Conservation (phyloP, 164 flowering plant genomes). For the Sextonia rubra region DNA sequence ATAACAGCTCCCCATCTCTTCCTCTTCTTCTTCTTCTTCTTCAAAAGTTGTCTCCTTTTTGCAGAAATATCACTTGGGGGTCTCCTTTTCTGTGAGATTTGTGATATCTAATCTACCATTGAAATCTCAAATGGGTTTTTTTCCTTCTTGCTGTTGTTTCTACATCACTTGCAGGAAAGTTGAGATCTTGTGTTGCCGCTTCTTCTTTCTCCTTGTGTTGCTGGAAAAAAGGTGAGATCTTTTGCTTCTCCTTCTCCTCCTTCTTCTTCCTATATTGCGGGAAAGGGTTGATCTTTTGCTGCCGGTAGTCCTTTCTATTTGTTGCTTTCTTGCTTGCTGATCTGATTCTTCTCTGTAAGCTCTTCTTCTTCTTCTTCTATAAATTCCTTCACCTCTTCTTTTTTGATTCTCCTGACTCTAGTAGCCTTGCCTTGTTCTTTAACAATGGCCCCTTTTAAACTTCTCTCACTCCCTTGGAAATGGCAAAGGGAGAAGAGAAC, state of each 20-base stretch:
- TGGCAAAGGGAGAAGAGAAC: not conserved
- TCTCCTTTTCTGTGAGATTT: not conserved
- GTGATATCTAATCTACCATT: not conserved
- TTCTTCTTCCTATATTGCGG: not conserved
- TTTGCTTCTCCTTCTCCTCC: not conserved
- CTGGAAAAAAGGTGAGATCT: not conserved
- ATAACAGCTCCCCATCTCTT: slow-evolving; percentile 66
- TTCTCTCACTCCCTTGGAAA: not conserved
- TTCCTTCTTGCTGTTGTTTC: not conserved
- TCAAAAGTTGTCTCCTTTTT: not conserved
- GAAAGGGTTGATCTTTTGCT: not conserved
- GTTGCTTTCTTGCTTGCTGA: not conserved
- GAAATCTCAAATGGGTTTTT: not conserved
- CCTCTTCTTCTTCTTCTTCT: not conserved
- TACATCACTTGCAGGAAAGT: not conserved
- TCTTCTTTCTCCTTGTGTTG: not conserved
- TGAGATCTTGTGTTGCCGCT: not conserved
- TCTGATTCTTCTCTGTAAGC: not conserved
- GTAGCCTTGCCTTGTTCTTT: not conserved
- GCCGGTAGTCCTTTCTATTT: not conserved
- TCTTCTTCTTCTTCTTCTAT: no score
- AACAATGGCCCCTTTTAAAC: not conserved
- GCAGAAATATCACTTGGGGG: not conserved
- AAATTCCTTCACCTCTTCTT: not conserved
- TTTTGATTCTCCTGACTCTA: not conserved